Conservation (phyloP, 1,284 basidiomycete species). For the Heterobasidion irregulare region DNA sequence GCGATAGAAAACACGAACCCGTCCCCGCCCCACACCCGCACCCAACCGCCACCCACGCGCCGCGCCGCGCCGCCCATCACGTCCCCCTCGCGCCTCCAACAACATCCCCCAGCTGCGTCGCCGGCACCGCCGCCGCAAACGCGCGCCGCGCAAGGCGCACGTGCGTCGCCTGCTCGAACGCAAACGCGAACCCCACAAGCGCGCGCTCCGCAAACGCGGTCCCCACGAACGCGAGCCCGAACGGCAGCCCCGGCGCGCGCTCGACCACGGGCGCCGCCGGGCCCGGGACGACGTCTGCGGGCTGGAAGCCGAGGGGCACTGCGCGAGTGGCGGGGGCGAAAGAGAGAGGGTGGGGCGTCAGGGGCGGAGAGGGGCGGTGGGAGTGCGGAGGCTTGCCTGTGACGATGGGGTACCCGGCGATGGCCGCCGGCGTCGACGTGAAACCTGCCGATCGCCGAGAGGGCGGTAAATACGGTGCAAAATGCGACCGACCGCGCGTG, state of each 20-base stretch:
- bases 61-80: background rate
- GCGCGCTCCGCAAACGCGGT: slow-evolving; percentile 56
- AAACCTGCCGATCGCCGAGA: background rate
- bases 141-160: slow-evolving; percentile 41
- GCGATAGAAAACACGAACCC: background rate
- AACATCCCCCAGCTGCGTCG: slow-evolving; percentile 49
- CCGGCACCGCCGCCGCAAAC: slow-evolving; percentile 48
- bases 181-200: slow-evolving; percentile 51
- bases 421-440: slow-evolving; percentile 25
- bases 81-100: slow-evolving; percentile 16
- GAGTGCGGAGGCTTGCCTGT: slow-evolving; percentile 29
- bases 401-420: slow-evolving; percentile 53
- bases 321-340: background rate
- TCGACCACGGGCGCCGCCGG: slow-evolving; percentile 16
- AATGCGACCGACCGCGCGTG: background rate
- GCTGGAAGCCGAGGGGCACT: slow-evolving; percentile 58
- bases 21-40: no score
- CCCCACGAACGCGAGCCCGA: slow-evolving; percentile 57
- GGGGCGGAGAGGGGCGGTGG: no score
- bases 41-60: no score
- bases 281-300: slow-evolving; percentile 30
- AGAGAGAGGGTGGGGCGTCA: background rate
- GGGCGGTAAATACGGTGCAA: no score
- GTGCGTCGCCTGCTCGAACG: slow-evolving; percentile 59
- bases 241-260: slow-evolving; percentile 43